Evolutionary conservation across 148 eudicot genomes (phyloP).

Genomic region (Cornus suecica): DNA sequence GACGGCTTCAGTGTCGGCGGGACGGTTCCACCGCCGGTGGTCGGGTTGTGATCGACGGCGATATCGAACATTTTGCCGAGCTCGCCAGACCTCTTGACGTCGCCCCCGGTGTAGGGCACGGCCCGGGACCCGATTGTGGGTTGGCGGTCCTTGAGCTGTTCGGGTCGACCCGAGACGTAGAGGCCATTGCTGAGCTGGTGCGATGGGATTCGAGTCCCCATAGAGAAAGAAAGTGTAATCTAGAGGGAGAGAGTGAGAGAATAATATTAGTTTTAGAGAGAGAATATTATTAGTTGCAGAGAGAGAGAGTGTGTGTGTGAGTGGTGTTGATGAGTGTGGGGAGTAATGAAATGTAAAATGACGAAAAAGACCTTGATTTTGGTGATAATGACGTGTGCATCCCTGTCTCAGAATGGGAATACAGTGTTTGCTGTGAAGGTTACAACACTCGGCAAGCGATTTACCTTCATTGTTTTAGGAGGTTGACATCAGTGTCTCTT

Average conservation of each 20-base stretch:
- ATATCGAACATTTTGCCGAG: conserved; percentile 87
- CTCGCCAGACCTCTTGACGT: conserved; percentile 77
- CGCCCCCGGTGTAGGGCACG: conserved; percentile 81
- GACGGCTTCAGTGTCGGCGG: conserved; percentile 36
- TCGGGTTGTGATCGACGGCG: conserved; percentile 23
- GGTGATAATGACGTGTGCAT: conserved; percentile 1
- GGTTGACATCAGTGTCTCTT: background rate
- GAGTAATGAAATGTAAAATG: background rate
- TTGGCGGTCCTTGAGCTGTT: conserved; percentile 34
- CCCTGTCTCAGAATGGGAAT: background rate
- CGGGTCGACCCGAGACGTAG: conserved; percentile 77
- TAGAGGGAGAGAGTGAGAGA: background rate
- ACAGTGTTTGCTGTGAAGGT: background rate
- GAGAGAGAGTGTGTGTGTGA: background rate
- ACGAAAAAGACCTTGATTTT: background rate
- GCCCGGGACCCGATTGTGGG: conserved; percentile 58
- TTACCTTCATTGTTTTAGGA: background rate
- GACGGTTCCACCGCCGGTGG: background rate
- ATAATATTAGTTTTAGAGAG: background rate
- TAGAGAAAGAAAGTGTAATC: conserved; percentile 8
- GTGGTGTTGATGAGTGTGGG: background rate
- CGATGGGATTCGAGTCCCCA: conserved; percentile 63
- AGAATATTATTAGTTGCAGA: conserved; percentile 2
- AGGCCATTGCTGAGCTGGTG: conserved; percentile 87
- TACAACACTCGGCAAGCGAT: background rate